phyloP scores from a whole-genome alignment of 1,284 basidiomycete genomes.

The Lentinus polychrous region DNA sequence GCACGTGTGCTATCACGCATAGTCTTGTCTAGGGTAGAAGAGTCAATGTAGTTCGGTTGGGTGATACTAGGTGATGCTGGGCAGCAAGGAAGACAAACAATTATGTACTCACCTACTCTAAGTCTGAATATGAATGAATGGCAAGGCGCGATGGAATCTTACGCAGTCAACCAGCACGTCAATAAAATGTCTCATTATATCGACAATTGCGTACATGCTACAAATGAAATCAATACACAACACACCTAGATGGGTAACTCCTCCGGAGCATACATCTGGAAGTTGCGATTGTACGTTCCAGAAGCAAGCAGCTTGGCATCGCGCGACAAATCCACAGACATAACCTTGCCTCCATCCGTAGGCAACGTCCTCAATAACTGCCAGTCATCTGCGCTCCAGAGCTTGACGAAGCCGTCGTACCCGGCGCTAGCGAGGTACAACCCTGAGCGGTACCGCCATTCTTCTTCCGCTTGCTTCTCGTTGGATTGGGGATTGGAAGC shows the following conservation, averaged over 20 bases:
- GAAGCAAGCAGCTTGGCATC: constrained; percentile 84
- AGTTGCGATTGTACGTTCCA: constrained; percentile 90
- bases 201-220: too few relatives aligned
- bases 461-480: constrained; percentile 30
- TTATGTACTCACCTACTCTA: too few relatives aligned
- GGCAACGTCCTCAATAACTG: constrained; percentile 82
- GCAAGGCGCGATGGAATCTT: too few relatives aligned
- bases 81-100: too few relatives aligned
- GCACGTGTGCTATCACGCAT: too few relatives aligned
- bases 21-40: too few relatives aligned
- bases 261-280: constrained; percentile 82
- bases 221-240: background rate
- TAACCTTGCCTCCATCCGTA: constrained; percentile 95
- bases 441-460: constrained; percentile 76
- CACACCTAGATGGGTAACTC: constrained; percentile 29
- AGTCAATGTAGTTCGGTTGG: too few relatives aligned
- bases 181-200: too few relatives aligned
- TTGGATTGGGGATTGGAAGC: constrained; percentile 7
- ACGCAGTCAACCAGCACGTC: too few relatives aligned
- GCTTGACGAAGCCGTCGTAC: constrained; percentile 91
- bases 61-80: too few relatives aligned
- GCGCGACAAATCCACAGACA: constrained; percentile 88
- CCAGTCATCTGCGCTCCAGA: constrained; percentile 99
- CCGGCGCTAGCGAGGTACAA: constrained; percentile 91
- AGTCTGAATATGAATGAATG: too few relatives aligned